A percentile compares a stretch with the other conserved stretches of the same genome.
Evolutionary conservation across 108 stramenopile genomes (phyloP).

Genomic region (Skeletonema menzelii): DNA sequence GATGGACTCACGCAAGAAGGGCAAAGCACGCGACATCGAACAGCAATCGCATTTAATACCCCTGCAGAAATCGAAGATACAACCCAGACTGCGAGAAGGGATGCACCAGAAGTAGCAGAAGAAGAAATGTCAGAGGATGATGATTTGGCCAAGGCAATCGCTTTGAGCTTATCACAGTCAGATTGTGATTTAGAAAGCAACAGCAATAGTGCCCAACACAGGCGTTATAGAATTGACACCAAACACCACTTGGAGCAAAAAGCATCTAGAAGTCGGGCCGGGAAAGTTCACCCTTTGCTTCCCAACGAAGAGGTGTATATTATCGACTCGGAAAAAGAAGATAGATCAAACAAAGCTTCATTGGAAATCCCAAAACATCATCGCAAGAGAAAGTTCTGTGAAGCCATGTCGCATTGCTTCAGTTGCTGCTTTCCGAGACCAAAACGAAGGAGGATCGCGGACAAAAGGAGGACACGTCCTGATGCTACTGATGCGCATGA

Average conservation of each 20-base stretch:
- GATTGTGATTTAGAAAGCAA: background rate
- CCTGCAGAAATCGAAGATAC: background rate
- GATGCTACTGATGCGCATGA: background rate
- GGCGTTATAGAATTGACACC: background rate
- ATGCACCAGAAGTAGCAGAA: background rate
- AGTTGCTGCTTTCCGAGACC: slow-evolving; percentile 28
- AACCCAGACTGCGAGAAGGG: background rate
- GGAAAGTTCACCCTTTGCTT: background rate
- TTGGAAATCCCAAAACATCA: background rate
- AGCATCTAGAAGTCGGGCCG: background rate
- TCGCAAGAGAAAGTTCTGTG: slow-evolving; percentile 25
- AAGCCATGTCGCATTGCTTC: slow-evolving; percentile 17
- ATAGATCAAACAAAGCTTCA: background rate
- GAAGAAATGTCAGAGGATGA: background rate
- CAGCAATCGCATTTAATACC: background rate
- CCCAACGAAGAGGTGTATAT: background rate
- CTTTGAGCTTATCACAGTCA: background rate
- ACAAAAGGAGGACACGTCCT: background rate
- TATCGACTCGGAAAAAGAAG: background rate
- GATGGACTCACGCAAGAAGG: slow-evolving; percentile 8
- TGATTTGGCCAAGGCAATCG: background rate
- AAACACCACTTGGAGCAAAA: background rate
- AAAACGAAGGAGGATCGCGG: slow-evolving; percentile 13
- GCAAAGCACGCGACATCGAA: background rate
- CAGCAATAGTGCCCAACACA: background rate